Conservation (phyloP, 2,329 filamentous ascomycete genomes). For the Bipolaris sorokiniana region DNA sequence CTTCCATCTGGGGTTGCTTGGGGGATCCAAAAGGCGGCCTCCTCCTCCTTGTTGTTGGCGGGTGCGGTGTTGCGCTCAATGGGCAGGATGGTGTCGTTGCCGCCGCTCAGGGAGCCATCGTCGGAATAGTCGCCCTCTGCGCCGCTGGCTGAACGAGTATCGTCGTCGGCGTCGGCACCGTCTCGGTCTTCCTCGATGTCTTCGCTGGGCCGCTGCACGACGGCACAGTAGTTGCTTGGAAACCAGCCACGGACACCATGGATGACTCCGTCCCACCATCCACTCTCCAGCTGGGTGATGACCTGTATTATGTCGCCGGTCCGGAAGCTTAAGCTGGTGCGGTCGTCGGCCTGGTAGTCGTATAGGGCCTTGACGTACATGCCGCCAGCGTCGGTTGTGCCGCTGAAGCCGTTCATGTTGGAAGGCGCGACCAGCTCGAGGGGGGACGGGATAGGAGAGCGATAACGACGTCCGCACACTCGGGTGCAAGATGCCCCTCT, state of each 20-base stretch:
- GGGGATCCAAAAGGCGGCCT: conserved; percentile 97
- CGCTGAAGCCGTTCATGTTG: conserved; percentile 59
- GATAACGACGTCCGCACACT: conserved; percentile 20
- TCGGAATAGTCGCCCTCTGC: conserved; percentile 52
- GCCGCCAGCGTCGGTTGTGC: conserved; percentile 57
- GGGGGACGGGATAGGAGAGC: conserved; percentile 16
- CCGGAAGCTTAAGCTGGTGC: conserved; percentile 94
- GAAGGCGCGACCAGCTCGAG: conserved; percentile 22
- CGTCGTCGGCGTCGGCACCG: conserved; percentile 58
- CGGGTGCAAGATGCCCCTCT: conserved; percentile 25
- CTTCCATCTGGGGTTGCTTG: conserved; percentile 93
- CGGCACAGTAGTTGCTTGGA: conserved; percentile 96
- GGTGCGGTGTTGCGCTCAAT: conserved; percentile 67
- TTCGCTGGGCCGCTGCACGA: conserved; percentile 79
- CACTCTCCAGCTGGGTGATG: conserved; percentile 95
- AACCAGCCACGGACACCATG: conserved; percentile 98
- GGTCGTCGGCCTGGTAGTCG: conserved; percentile 94
- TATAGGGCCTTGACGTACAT: conserved; percentile 96
- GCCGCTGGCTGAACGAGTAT: conserved; percentile 55
- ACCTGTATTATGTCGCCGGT: conserved; percentile 98
- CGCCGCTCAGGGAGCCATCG: conserved; percentile 52
- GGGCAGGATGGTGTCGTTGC: conserved; percentile 57
- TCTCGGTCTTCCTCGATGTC: conserved; percentile 67
- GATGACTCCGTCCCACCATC: conserved; percentile 99
- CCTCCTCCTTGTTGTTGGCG: conserved; percentile 70